A percentile compares a stretch with the other conserved stretches of the same genome.
Evolutionary conservation across 2,329 filamentous ascomycete genomes (phyloP).

Genomic region (Mycogone perniciosa): DNA sequence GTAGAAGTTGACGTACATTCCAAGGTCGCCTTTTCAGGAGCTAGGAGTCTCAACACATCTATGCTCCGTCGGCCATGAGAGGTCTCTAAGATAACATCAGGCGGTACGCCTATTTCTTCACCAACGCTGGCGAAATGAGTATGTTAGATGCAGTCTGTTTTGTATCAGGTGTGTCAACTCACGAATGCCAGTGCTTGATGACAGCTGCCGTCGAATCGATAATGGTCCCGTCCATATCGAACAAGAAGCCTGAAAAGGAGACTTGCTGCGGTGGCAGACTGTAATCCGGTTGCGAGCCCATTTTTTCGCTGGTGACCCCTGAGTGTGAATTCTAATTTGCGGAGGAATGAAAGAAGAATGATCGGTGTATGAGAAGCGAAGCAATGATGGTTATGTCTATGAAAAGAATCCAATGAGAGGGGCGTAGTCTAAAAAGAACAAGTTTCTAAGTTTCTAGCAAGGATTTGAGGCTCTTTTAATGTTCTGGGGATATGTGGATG

Average conservation of each 20-base stretch:
- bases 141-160: not conserved
- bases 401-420: too few relatives aligned
- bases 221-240: slow-evolving; percentile 78
- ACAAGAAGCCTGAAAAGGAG: slow-evolving; percentile 52
- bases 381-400: too few relatives aligned
- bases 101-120: slow-evolving; percentile 74
- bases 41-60: slow-evolving; percentile 72
- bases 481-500: too few relatives aligned
- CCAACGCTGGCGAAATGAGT: slow-evolving; percentile 53
- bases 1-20: slow-evolving; percentile 60
- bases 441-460: too few relatives aligned
- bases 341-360: not conserved
- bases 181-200: slow-evolving; percentile 70
- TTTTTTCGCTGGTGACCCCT: slow-evolving; percentile 13
- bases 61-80: slow-evolving; percentile 89
- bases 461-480: too few relatives aligned
- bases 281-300: slow-evolving; percentile 33
- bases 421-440: too few relatives aligned
- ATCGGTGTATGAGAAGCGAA: not conserved
- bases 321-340: not conserved
- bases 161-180: slow-evolving; percentile 20
- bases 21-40: slow-evolving; percentile 83
- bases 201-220: slow-evolving; percentile 76
- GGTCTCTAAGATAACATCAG: slow-evolving; percentile 78
- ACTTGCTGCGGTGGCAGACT: slow-evolving; percentile 39